Base-by-base conservation (phyloP, 192 early-diverging fungal species). In the Backusella luteola region DNA sequence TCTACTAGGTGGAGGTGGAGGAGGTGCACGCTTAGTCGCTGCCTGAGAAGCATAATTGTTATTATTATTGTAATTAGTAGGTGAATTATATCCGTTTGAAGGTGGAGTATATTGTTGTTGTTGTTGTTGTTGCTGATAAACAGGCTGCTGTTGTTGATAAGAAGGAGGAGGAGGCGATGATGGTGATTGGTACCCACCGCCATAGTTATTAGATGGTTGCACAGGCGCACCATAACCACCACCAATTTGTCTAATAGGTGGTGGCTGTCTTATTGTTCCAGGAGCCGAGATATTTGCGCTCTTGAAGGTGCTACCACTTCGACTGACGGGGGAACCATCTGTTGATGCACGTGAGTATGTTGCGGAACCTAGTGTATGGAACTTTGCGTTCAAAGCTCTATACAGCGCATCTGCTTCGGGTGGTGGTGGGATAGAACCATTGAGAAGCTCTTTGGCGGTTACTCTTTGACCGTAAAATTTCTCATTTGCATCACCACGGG, bases 401-500 rank as follows among this genome's bases (percentile, higher is more conserved):
- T 96, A 96, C 14, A 96, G 85, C 23, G 85, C 79, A 66, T 96
- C 93, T 4, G 95, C 96, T 74, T 91, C 85, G 6, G 91, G 89
- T 9, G 96, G 95, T 35, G 93, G 91, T 14, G 90, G 77, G 29
- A 96, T 76, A 3, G 85, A 36, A 26, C 97, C 97, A 8, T 85
- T 88, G 9, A 98, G 88, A 32, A 98, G 86, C 76, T 97, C 93
- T 74, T 92, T 91, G 1, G 97, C 94, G 17, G 87, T 79, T 7
- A 97, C 90, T 44, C 87, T 85, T 69, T 89, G 84, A 53, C 94
- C 91, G 80, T 98, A 98, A 36, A 95, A 85, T 38, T 90, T 89
- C 38, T 85, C 86, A 83, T 98, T 97, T 26, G 94, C 95, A 69
- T 94, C 94, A 77, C 91, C 89, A 73, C 96, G 89, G 77, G 94